A percentile compares a stretch with the other conserved stretches of the same genome.
phyloP scores from a whole-genome alignment of 2,329 filamentous ascomycete species.

The Fusarium subtropicale region DNA sequence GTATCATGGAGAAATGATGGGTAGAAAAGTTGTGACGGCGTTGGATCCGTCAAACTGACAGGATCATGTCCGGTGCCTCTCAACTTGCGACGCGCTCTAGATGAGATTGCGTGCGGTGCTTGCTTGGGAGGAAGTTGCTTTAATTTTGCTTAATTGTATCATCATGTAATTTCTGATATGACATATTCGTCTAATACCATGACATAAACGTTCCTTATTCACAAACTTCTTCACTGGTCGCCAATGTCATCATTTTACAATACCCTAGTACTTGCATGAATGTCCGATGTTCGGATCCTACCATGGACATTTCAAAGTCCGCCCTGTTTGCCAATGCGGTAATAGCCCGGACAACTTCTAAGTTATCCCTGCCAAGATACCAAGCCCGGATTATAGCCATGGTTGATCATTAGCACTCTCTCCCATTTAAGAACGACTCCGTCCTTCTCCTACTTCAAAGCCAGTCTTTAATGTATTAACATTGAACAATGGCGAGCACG shows the following conservation, averaged over 20 bases:
- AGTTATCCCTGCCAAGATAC: constrained; percentile 19
- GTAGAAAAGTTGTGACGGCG: constrained; percentile 29
- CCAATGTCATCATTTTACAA: not conserved
- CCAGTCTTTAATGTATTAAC: not conserved
- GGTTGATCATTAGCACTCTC: not conserved
- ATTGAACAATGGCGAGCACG: constrained; percentile 8
- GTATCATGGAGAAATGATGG: constrained; percentile 15
- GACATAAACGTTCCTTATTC: not conserved
- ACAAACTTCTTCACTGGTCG: not conserved
- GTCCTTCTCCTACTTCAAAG: constrained; percentile 1
- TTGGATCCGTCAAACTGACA: constrained; percentile 15
- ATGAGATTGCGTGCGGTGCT: constrained; percentile 20
- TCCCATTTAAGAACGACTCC: constrained; percentile 23
- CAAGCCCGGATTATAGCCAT: constrained; percentile 12
- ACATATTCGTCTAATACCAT: constrained; percentile 17
- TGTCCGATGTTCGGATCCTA: constrained; percentile 7
- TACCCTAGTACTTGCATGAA: not conserved
- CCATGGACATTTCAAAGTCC: constrained; percentile 38
- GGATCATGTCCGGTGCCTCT: constrained; percentile 10
- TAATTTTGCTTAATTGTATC: constrained; percentile 33
- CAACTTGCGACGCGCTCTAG: constrained; percentile 14
- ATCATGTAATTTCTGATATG: constrained; percentile 30
- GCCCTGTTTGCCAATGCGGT: constrained; percentile 30
- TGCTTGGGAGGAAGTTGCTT: constrained; percentile 17
- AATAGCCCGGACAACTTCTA: constrained; percentile 38